Percentiles rank a stretch among this genome's conserved stretches.
Evolutionary conservation across 352 stramenopile species (phyloP).

Genomic region (Phytophthora crassamura): DNA sequence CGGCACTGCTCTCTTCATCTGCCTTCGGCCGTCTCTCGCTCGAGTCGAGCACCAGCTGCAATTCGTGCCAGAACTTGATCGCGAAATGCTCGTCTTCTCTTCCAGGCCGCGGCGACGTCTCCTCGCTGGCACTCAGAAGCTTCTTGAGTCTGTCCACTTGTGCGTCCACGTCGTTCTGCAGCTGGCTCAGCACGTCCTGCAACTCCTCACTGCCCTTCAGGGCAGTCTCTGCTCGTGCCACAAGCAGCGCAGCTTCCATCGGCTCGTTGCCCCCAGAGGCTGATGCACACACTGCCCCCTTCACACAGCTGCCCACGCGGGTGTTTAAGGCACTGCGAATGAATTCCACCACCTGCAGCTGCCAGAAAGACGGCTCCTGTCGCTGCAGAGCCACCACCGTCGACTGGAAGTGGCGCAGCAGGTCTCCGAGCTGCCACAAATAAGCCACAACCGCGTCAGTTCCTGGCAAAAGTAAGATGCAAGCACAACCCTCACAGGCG

Average conservation of each 20-base stretch:
- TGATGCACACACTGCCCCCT: conserved; percentile 2
- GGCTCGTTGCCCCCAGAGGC: neutral
- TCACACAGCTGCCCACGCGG: conserved; percentile 15
- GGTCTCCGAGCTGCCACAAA: conserved; percentile 35
- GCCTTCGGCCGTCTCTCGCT: conserved; percentile 9
- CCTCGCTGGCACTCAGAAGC: conserved; percentile 6
- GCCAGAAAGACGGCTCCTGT: conserved; percentile 62
- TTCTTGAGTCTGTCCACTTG: conserved; percentile 13
- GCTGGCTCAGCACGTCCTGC: conserved; percentile 15
- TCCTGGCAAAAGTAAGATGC: no score
- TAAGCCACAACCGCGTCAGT: neutral
- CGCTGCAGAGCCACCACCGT: conserved; percentile 37
- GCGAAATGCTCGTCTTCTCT: conserved; percentile 21
- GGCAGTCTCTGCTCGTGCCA: conserved; percentile 5
- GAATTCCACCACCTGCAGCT: conserved; percentile 51
- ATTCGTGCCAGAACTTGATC: conserved; percentile 28
- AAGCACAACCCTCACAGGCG: conserved; percentile 25
- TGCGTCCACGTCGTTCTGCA: conserved; percentile 18
- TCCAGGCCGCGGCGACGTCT: neutral
- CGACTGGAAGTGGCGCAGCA: conserved; percentile 42
- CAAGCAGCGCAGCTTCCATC: conserved; percentile 13
- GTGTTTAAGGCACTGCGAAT: conserved; percentile 38
- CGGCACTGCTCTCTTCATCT: conserved; percentile 12
- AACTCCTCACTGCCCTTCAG: conserved; percentile 20
- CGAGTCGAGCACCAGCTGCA: conserved; percentile 4